A percentile compares a stretch with the other conserved stretches of the same genome.
Evolutionary conservation across 1,139 yeast genomes (phyloP).

Genomic region (Taphrina confusa): DNA sequence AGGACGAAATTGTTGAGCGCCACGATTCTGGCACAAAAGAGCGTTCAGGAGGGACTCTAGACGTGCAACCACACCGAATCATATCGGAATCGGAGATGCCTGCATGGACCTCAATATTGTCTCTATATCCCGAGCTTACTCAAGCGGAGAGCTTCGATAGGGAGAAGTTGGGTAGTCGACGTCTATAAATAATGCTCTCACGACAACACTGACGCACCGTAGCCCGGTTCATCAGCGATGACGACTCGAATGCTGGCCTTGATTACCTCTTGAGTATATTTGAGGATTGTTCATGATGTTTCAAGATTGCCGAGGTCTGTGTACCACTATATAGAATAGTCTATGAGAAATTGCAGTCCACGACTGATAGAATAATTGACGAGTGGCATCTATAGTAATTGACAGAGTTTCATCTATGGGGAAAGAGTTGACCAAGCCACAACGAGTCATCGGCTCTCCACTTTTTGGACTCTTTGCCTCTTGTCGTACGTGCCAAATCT

Average conservation of each 20-base stretch:
- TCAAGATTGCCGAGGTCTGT: too few species aligned
- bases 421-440: too few species aligned
- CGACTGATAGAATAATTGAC: too few species aligned
- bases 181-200: neutral
- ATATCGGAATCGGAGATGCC: constrained; percentile 2
- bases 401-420: too few species aligned
- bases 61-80: neutral
- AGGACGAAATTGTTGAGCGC: neutral
- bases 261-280: constrained; percentile 2
- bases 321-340: too few species aligned
- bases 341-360: too few species aligned
- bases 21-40: neutral
- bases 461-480: too few species aligned
- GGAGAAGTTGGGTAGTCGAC: neutral
- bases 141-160: neutral
- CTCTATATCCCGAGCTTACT: constrained; percentile 18
- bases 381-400: too few species aligned
- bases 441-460: constrained; percentile 13
- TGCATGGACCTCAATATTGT: neutral
- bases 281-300: neutral
- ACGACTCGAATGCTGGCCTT: neutral
- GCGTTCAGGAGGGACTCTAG: neutral
- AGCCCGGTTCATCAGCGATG: constrained; percentile 9
- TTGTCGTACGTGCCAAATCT: too few species aligned
- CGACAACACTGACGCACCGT: neutral